Evolutionary conservation across 2,329 filamentous ascomycete species (phyloP), one percentile per base, ranked within the genome.

Genomic region (Elsinoe batatas): DNA sequence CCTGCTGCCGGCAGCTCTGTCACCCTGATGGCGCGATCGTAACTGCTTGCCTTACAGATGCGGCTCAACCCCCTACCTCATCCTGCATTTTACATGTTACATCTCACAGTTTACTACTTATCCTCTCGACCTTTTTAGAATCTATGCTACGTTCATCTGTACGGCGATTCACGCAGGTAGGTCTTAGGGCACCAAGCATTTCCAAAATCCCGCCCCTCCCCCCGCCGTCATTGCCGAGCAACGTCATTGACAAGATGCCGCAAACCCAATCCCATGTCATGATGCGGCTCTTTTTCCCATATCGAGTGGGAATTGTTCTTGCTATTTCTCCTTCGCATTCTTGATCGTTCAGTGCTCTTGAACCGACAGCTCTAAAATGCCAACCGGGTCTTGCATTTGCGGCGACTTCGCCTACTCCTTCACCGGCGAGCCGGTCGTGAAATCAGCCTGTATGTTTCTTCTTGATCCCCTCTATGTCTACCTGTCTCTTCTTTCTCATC

Each of bases 351-450:
- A 12, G n/a, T 38, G n/a, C 11, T 26, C 8, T 49, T 12, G 13
- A 8, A 1, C 7, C 26, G 26, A 30, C 26, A 8, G 3, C 8
- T 2, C 8, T 7, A 30, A 30, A 2, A 63, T 64, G 61, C 53
- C 54, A 12, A 65, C 64, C 58, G 67, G 67, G 58, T 63, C 62
- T 33, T 68, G 67, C 58, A 20, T 66, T 26, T 71, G 69, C 56
- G 68, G 67, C 13, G 65, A 68, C n/a, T 65, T 67, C 51, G 64
- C 62, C 13, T 70, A 69, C 56, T 61, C 69, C 54, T 65, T 67
- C 47, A 59, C 62, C 4, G 65, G 65, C 20, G 65, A 68, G 38
- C 64, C 68, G 37, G 50, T 46, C 10, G 62, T 57, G 10, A 61
- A 63, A 13, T 63, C 65, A 50, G 56, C 63, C 61, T 13, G 33